Base-by-base conservation (phyloP, 2,329 filamentous ascomycete species). In the Onygena corvina region DNA sequence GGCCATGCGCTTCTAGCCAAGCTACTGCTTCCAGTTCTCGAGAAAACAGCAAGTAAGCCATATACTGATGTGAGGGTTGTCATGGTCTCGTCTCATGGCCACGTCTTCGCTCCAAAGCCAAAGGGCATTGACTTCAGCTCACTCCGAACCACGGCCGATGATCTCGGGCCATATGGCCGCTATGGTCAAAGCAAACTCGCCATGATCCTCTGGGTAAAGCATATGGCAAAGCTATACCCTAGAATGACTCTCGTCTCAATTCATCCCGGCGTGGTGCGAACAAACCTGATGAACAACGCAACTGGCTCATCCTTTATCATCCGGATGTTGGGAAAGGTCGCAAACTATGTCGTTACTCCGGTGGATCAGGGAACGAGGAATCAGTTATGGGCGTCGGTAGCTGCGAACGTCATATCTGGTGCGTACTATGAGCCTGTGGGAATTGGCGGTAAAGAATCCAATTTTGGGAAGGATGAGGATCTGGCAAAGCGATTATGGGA, bases 111-210 rank as follows among this genome's bases (percentile, higher is more conserved):
- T 0, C 67, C 68, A 1, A 52, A 58, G 1, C 59, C 23, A 14
- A 12, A 65, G 48, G 58, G 67, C 58, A 3, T 64, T 71, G 56
- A 63, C 62, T 2, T 67, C 65, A 5, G 67, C 65, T 58, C 1
- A 23, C 54, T n/a, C 65, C 50, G 58, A n/a, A 0, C 49, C 59
- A 1, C 56, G 48, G 58, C 66, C 58, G 3, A 64, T 71, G 56
- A 63, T 62, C 2, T 67, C 65, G 5, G 67, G 64, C 58, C 1
- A 23, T 55, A 12, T 65, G 49, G 58, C 2, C 70, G 72, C 1
- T 78, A 77, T 54, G 70, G 65, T 6, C 68, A 71, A 14, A 71
- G 68, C 52, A 77, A 76, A 56, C 64, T 71, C 0, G 73, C 72
- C 2, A 74, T 72, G 47, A 66, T 75, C 25, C 57, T 74, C 4